Evolutionary conservation across 306 rosid species (phyloP).

Genomic region (Pterocarpus santalinus): DNA sequence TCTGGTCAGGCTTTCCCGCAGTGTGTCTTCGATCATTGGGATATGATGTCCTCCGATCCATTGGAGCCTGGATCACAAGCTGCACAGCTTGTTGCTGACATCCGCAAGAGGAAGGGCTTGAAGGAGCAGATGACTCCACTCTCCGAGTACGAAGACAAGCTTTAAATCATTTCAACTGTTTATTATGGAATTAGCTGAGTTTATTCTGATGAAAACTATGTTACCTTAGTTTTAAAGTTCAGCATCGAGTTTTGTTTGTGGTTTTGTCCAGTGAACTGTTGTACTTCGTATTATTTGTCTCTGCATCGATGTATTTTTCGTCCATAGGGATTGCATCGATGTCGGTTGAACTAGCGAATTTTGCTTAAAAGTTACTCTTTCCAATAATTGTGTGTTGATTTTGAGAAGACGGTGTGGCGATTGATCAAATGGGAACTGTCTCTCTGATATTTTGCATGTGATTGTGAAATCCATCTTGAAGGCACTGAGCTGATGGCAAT

Average conservation of each 20-base stretch:
- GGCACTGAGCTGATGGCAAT: too few relatives aligned
- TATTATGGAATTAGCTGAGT: neutral
- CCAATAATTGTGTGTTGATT: neutral
- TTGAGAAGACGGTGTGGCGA: neutral
- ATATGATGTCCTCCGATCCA: conserved; percentile 88
- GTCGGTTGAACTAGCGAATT: conserved; percentile 20
- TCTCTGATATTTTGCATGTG: too few relatives aligned
- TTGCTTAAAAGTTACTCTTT: neutral
- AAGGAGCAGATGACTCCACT: conserved; percentile 92
- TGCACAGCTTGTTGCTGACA: conserved; percentile 61
- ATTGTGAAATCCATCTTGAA: too few relatives aligned
- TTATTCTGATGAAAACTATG: neutral
- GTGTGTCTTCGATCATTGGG: conserved; percentile 96
- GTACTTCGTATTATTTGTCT: neutral
- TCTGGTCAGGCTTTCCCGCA: conserved; percentile 98
- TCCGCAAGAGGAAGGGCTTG: conserved; percentile 96
- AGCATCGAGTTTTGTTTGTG: conserved; percentile 25
- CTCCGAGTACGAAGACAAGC: conserved; percentile 81
- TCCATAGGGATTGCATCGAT: conserved; percentile 10
- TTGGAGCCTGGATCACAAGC: conserved; percentile 83
- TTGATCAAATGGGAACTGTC: neutral
- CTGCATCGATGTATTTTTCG: conserved; percentile 20
- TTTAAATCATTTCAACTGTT: conserved; percentile 42
- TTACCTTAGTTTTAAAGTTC: neutral
- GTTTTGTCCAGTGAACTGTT: conserved; percentile 1